These are phyloP conservation scores for Fusarium anguioides DNA, from an alignment of 2,329 filamentous ascomycete species.

Conservation along the genomic window DNA sequence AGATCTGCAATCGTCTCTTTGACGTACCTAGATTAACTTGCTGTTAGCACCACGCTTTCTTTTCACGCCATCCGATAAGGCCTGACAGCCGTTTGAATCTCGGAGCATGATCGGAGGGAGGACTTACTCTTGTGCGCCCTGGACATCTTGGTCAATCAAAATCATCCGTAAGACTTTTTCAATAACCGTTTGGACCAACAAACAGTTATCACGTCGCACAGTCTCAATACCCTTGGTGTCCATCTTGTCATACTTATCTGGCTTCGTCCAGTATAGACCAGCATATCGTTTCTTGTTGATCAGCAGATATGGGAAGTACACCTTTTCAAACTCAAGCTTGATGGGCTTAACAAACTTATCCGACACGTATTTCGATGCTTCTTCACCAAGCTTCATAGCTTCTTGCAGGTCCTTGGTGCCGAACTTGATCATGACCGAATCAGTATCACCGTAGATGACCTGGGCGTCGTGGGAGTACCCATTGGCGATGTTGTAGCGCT, in stretches of 20 bases:
- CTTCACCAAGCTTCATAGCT: conserved; percentile 94
- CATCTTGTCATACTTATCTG: conserved; percentile 98
- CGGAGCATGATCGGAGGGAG: conserved; percentile 1
- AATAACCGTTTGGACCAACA: conserved; percentile 95
- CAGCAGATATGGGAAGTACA: conserved; percentile 96
- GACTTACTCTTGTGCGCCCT: conserved; percentile 90
- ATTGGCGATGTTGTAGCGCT: conserved; percentile 89
- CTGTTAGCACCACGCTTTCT: conserved; percentile 50
- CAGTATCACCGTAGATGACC: conserved; percentile 98
- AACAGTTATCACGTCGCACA: conserved; percentile 94
- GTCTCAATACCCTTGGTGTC: conserved; percentile 99
- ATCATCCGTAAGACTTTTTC: conserved; percentile 97
- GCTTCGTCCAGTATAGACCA: conserved; percentile 95
- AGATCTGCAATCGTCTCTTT: conserved; percentile 96
- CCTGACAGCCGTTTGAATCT: conserved; percentile 17
- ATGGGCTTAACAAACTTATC: conserved; percentile 95
- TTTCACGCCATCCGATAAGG: conserved; percentile 8
- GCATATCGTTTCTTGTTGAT: conserved; percentile 99
- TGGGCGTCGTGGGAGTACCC: conserved; percentile 94
- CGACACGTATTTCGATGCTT: conserved; percentile 89
- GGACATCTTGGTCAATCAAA: conserved; percentile 89
- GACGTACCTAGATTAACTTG: conserved; percentile 75
- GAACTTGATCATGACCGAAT: conserved; percentile 99
- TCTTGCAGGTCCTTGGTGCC: conserved; percentile 87
- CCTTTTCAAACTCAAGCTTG: conserved; percentile 99